Percentiles rank a stretch among this genome's conserved stretches.
Evolutionary conservation across 768 basidiomycete species (phyloP).

Genomic region (Coprinopsis sp.): DNA sequence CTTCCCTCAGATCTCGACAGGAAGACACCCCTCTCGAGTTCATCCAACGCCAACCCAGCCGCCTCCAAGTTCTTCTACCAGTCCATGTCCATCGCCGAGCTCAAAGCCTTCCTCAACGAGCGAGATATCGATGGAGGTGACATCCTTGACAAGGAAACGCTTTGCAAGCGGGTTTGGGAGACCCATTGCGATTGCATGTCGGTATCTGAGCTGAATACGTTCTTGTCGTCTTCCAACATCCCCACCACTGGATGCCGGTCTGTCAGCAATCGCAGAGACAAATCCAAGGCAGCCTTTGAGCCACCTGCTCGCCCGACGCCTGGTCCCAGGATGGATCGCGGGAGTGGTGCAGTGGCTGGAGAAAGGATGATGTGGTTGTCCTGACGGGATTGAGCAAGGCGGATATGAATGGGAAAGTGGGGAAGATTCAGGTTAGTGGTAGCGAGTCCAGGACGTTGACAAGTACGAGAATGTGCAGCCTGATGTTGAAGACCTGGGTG

Average conservation of each 20-base stretch:
- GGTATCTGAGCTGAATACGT: conserved; percentile 13
- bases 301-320: conserved; percentile 1
- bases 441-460: conserved; percentile 10
- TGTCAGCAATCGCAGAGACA: conserved; percentile 11
- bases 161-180: conserved; percentile 17
- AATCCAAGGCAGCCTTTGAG: conserved; percentile 14
- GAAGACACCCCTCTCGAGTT: conserved; percentile 2
- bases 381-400: conserved; percentile 14
- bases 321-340: background rate
- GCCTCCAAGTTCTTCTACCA: conserved; percentile 17
- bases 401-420: conserved; percentile 18
- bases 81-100: conserved; percentile 15
- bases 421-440: conserved; percentile 11
- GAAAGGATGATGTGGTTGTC: conserved; percentile 12
- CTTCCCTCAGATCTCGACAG: background rate
- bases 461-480: conserved; percentile 15
- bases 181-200: conserved; percentile 17
- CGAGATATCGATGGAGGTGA: conserved; percentile 12
- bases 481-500: conserved; percentile 6
- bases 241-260: conserved; percentile 14
- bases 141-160: conserved; percentile 17
- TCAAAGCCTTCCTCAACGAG: conserved; percentile 13
- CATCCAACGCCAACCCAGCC: background rate
- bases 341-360: conserved; percentile 7
- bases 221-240: conserved; percentile 11